Conservation (phyloP, 495 filamentous ascomycete genomes). For the Talaromyces thailandensis region DNA sequence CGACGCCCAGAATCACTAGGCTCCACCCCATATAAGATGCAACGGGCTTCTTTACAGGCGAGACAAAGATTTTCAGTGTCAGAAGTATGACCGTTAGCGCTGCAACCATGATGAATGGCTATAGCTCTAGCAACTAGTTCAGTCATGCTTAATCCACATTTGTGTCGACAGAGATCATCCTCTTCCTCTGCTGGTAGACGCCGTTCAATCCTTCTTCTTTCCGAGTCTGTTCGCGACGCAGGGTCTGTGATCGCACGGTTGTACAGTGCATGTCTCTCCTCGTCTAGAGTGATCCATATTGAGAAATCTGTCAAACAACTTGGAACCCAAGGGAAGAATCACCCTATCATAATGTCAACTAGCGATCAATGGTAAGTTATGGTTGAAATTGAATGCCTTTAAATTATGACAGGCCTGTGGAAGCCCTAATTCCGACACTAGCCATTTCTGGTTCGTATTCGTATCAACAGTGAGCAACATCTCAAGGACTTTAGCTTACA, state of each 20-base stretch:
- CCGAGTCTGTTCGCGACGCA: conserved; percentile 9
- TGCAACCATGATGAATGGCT: background rate
- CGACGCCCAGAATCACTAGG: background rate
- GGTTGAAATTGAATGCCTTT: no score
- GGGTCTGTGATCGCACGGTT: conserved; percentile 10
- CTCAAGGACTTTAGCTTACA: background rate
- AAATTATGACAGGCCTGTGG: no score
- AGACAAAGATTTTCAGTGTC: background rate
- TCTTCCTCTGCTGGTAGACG: conserved; percentile 7
- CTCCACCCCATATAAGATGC: conserved; percentile 4
- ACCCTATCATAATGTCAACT: no score
- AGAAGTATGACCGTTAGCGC: background rate
- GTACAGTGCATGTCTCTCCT: conserved; percentile 9
- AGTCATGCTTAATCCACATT: conserved; percentile 4
- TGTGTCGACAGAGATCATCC: conserved; percentile 7
- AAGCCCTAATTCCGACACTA: no score
- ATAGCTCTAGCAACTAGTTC: conserved; percentile 11
- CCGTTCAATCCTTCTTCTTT: conserved; percentile 8
- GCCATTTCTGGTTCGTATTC: no score
- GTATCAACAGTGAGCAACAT: background rate
- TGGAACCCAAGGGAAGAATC: no score
- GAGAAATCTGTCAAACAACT: no score
- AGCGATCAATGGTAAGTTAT: no score
- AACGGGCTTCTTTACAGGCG: conserved; percentile 3
- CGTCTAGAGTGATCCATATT: background rate